phyloP scores from a whole-genome alignment of 2,329 filamentous ascomycete species.

The Diaporthe caulivora region DNA sequence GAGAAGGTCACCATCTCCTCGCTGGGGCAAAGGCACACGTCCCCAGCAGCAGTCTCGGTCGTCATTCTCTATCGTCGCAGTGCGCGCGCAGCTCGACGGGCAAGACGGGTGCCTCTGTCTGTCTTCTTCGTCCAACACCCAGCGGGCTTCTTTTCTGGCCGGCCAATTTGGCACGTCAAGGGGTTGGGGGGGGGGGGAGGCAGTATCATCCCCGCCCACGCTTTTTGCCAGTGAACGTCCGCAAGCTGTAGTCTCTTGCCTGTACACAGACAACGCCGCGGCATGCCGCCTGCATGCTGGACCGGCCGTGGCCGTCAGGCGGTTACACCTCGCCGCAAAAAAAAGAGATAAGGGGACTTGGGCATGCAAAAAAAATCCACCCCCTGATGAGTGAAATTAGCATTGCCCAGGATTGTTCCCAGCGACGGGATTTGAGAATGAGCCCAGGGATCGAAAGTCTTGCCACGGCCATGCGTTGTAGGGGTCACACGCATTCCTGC shows the following conservation, averaged over 20 bases:
- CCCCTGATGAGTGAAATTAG: not conserved
- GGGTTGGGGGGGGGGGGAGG: too few species aligned
- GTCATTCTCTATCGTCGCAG: not conserved
- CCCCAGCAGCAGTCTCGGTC: not conserved
- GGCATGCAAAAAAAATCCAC: too few species aligned
- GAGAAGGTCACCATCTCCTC: not conserved
- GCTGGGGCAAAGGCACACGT: not conserved
- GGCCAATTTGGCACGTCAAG: not conserved
- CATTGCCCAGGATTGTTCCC: not conserved
- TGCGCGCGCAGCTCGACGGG: not conserved
- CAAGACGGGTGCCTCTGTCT: not conserved
- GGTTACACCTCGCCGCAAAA: not conserved
- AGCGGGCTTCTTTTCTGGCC: not conserved
- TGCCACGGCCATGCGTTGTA: too few species aligned
- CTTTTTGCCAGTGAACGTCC: too few species aligned
- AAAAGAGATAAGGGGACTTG: too few species aligned
- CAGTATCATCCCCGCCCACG: not conserved
- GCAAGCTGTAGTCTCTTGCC: not conserved
- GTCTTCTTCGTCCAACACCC: not conserved
- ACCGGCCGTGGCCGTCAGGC: not conserved
- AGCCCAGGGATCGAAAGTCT: not conserved
- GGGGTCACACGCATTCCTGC: not conserved
- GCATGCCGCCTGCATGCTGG: not conserved
- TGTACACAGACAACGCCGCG: too few species aligned
- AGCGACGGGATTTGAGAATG: not conserved